Evolutionary conservation across 495 filamentous ascomycete species (phyloP).

Genomic region (Penicillium cataractarum): DNA sequence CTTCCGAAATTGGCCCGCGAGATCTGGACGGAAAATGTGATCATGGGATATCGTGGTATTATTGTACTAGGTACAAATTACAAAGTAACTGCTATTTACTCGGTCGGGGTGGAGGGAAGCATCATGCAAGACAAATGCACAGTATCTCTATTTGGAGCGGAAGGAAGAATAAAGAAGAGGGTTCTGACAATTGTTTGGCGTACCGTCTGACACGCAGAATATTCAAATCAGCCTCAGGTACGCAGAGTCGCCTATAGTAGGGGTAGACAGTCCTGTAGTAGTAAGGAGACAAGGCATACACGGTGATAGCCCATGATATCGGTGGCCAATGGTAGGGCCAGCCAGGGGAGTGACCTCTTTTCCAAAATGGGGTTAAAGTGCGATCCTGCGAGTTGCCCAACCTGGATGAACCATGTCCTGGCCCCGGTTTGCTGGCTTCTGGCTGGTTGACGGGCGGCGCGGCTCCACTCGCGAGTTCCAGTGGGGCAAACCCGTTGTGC

Average conservation of each 20-base stretch:
- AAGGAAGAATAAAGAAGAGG: conserved; percentile 9
- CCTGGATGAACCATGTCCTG: neutral
- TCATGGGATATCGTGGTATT: neutral
- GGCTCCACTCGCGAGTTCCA: neutral
- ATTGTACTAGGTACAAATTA: neutral
- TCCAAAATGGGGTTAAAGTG: conserved; percentile 6
- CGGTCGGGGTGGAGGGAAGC: neutral
- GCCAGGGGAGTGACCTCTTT: neutral
- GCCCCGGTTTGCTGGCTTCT: neutral
- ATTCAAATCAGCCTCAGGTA: conserved; percentile 12
- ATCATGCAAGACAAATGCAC: conserved; percentile 5
- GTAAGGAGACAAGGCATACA: neutral
- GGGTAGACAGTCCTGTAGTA: neutral
- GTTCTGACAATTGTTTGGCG: conserved; percentile 2
- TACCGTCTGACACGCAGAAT: neutral
- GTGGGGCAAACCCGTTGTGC: conserved; percentile 31
- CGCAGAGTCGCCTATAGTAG: neutral
- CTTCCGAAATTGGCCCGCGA: neutral
- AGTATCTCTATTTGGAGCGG: neutral
- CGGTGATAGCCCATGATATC: neutral
- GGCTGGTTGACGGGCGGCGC: neutral
- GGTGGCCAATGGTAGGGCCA: conserved; percentile 18
- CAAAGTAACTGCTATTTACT: neutral
- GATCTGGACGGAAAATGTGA: neutral
- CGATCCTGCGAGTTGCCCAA: conserved; percentile 26